Evolutionary conservation across 176 grass and related monocot genomes (phyloP).

Genomic region (bread wheat (Triticum aestivum)): DNA sequence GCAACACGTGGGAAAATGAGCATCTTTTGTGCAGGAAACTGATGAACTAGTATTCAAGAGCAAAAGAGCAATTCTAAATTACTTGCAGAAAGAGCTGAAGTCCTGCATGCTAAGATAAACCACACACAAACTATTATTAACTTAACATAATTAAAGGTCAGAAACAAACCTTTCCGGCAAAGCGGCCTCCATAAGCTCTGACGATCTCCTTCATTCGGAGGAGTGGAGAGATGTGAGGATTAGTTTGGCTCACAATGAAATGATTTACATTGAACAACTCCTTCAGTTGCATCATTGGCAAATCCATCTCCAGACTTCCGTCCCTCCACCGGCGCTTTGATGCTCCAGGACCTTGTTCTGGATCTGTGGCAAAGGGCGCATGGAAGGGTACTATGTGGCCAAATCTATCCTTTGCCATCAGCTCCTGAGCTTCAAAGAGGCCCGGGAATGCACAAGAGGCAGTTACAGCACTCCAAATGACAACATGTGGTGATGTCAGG

Average conservation of each 20-base stretch:
- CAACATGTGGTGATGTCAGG: slow-evolving; percentile 84
- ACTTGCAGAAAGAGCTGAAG: neutral
- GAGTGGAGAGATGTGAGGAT: slow-evolving; percentile 90
- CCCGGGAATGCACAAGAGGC: slow-evolving; percentile 96
- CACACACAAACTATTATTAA: slow-evolving; percentile 5
- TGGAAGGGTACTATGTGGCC: slow-evolving; percentile 89
- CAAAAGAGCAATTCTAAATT: neutral
- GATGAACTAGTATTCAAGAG: neutral
- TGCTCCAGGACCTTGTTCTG: slow-evolving; percentile 45
- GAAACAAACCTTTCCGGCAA: slow-evolving; percentile 87
- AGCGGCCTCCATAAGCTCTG: slow-evolving; percentile 71
- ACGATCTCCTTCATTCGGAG: slow-evolving; percentile 80
- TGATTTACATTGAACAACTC: slow-evolving; percentile 97
- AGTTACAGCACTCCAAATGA: slow-evolving; percentile 98
- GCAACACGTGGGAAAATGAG: neutral
- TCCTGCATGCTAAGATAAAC: neutral
- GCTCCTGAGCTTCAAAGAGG: slow-evolving; percentile 91
- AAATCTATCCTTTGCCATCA: slow-evolving; percentile 98
- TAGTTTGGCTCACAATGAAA: slow-evolving; percentile 97
- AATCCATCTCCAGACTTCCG: slow-evolving; percentile 93
- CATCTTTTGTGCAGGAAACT: neutral
- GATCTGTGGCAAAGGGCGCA: slow-evolving; percentile 57
- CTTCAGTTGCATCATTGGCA: slow-evolving; percentile 89
- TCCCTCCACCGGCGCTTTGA: slow-evolving; percentile 82
- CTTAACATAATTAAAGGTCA: neutral